Conservation (phyloP, 352 stramenopile genomes). For the Phytophthora lateralis region DNA sequence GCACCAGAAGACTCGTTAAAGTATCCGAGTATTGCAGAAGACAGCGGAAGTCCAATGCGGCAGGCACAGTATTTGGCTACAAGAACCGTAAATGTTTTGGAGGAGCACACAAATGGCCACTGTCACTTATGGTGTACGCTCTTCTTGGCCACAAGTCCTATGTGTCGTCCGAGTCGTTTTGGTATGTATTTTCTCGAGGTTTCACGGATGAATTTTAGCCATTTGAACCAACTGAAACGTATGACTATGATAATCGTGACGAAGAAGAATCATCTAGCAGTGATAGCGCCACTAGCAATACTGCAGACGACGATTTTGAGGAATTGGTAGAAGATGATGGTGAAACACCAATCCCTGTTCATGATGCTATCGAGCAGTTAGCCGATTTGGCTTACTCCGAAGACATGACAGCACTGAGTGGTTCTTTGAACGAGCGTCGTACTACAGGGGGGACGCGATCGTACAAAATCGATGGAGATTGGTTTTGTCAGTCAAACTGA, state of each 20-base stretch:
- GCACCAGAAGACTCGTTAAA: conserved; percentile 1
- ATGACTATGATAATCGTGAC: not conserved
- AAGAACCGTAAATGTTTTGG: conserved; percentile 11
- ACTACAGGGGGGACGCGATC: not conserved
- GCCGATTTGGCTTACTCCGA: not conserved
- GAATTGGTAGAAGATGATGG: not conserved
- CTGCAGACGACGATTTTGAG: not conserved
- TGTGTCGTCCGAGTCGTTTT: not conserved
- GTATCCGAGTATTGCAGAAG: conserved; percentile 4
- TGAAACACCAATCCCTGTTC: not conserved
- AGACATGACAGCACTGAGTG: not conserved
- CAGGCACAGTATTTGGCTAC: conserved; percentile 6
- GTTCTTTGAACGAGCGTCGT: not conserved
- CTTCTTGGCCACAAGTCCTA: not conserved
- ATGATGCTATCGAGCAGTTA: not conserved
- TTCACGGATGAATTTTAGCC: not conserved
- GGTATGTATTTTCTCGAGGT: conserved; percentile 1
- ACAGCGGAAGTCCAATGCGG: not conserved
- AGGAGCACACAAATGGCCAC: conserved; percentile 5
- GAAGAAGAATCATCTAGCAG: too few relatives aligned
- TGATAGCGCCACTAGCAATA: not conserved
- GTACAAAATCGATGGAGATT: not conserved
- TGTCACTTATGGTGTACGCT: conserved; percentile 6
- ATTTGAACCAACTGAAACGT: too few relatives aligned
- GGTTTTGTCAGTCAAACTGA: not conserved